Percentiles rank a stretch among this genome's conserved stretches.
Evolutionary conservation across 352 stramenopile species (phyloP).

Genomic region (Globisporangium nagaii): DNA sequence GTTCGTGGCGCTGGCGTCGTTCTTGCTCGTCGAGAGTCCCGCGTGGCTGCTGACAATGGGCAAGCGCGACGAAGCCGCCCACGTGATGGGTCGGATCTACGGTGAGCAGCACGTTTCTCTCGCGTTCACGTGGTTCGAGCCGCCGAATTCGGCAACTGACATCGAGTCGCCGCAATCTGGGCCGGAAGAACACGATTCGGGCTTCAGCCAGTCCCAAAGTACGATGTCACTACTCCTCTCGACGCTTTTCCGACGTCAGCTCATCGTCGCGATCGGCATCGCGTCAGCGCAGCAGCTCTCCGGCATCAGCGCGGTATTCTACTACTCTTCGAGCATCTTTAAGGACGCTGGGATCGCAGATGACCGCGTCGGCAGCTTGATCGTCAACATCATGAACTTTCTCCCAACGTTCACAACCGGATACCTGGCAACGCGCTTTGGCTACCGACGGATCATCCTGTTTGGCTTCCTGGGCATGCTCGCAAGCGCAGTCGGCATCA

Average conservation of each 20-base stretch:
- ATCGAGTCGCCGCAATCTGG: neutral
- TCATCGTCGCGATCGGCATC: slow-evolving; percentile 41
- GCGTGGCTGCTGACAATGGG: slow-evolving; percentile 33
- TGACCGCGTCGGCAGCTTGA: slow-evolving; percentile 43
- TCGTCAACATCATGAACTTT: slow-evolving; percentile 54
- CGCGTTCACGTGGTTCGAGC: slow-evolving; percentile 31
- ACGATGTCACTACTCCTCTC: slow-evolving; percentile 5
- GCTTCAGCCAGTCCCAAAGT: neutral
- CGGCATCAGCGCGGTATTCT: slow-evolving; percentile 66
- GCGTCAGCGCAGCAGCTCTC: slow-evolving; percentile 44
- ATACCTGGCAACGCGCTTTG: slow-evolving; percentile 25
- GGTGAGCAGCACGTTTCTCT: slow-evolving; percentile 23
- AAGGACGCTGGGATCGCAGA: slow-evolving; percentile 49
- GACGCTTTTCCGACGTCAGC: slow-evolving; percentile 22
- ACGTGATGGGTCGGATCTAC: slow-evolving; percentile 23
- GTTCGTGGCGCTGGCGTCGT: slow-evolving; percentile 32
- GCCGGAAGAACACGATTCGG: neutral
- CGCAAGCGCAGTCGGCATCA: slow-evolving; percentile 38
- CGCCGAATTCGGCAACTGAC: neutral
- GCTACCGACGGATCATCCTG: slow-evolving; percentile 49
- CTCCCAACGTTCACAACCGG: slow-evolving; percentile 39
- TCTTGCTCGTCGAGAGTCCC: slow-evolving; percentile 44
- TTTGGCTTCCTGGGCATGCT: slow-evolving; percentile 45
- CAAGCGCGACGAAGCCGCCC: slow-evolving; percentile 16
- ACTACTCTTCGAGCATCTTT: slow-evolving; percentile 66